phyloP scores from a whole-genome alignment of 2,329 filamentous ascomycete species.

The Aspergillus sp. region DNA sequence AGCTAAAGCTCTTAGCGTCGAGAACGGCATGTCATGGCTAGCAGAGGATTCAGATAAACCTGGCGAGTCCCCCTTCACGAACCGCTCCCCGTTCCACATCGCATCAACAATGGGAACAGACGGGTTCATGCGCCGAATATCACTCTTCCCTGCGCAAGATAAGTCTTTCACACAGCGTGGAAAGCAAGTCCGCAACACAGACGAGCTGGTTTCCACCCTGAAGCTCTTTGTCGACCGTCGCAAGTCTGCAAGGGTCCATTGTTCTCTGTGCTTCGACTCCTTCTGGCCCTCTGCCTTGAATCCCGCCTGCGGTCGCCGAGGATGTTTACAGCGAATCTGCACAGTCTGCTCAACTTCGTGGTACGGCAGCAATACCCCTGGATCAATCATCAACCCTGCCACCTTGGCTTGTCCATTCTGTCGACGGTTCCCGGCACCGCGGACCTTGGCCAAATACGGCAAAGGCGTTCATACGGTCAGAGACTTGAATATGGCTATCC shows the following conservation, averaged over 20 bases:
- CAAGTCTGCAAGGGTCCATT: constrained; percentile 40
- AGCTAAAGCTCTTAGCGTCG: constrained; percentile 35
- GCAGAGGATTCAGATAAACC: constrained; percentile 42
- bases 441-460: constrained; percentile 35
- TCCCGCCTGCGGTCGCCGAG: constrained; percentile 47
- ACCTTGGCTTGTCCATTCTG: constrained; percentile 55
- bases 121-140: constrained; percentile 39
- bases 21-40: constrained; percentile 49
- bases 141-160: constrained; percentile 31
- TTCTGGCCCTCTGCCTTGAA: constrained; percentile 39
- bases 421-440: constrained; percentile 43
- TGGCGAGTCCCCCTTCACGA: constrained; percentile 39
- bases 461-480: constrained; percentile 41
- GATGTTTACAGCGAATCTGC: constrained; percentile 49
- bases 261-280: constrained; percentile 49
- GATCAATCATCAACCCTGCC: constrained; percentile 49
- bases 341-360: constrained; percentile 41
- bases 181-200: constrained; percentile 47
- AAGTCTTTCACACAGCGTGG: constrained; percentile 33
- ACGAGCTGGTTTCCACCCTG: constrained; percentile 35
- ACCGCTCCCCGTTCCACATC: constrained; percentile 43
- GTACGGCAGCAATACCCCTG: constrained; percentile 50
- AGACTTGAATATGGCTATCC: constrained; percentile 41
- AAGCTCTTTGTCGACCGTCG: constrained; percentile 40
- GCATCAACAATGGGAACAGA: constrained; percentile 34